phyloP scores from a whole-genome alignment of 148 eudicot genomes.

The Rhododendron williamsianum region DNA sequence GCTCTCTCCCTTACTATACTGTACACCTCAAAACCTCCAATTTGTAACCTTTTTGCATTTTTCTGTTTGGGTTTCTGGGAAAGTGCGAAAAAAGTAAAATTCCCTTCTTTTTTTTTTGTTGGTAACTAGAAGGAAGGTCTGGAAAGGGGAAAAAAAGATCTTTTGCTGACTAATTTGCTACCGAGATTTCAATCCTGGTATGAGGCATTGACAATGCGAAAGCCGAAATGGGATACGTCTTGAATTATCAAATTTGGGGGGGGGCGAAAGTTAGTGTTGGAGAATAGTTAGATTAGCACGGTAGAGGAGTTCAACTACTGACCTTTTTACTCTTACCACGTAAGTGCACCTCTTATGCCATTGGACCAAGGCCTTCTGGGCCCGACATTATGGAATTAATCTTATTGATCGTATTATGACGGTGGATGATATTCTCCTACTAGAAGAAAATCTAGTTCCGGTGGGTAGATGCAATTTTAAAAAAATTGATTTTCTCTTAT shows the following conservation, averaged over 20 bases:
- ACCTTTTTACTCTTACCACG: not conserved
- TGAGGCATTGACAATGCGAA: not conserved
- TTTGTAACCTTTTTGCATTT: not conserved
- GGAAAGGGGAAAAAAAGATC: not conserved
- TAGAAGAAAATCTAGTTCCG: not conserved
- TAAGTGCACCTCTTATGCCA: not conserved
- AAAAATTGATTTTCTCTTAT: not conserved
- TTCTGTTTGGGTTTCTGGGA: not conserved
- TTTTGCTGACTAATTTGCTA: not conserved
- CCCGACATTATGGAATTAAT: not conserved
- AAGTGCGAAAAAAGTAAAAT: not conserved
- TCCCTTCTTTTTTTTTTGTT: not conserved
- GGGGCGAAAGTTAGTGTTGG: not conserved
- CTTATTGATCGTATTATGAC: not conserved
- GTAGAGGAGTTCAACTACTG: not conserved
- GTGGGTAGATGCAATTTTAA: not conserved
- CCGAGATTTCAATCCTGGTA: not conserved
- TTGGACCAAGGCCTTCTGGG: not conserved
- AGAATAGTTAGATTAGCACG: not conserved
- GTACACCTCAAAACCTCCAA: not conserved
- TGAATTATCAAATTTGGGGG: not conserved
- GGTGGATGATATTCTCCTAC: not conserved
- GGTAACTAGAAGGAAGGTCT: not conserved
- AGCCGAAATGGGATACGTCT: not conserved
- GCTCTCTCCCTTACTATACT: not conserved